Base-by-base conservation (phyloP, 139 green algal species). In the Medakamo hakoo region DNA sequence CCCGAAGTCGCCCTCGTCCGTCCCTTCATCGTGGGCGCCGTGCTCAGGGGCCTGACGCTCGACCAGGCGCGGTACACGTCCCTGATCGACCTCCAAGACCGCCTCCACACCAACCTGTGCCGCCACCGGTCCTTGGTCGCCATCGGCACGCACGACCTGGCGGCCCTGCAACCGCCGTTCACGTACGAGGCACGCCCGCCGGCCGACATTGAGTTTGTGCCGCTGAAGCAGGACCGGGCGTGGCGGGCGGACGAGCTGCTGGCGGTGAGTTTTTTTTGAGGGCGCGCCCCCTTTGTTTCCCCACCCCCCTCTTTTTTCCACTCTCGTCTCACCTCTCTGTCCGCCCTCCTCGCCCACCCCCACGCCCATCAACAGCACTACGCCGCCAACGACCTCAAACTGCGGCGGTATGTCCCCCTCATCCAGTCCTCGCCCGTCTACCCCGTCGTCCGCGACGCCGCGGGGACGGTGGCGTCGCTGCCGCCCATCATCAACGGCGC, bases 61-160 rank as follows among this genome's bases (percentile, higher is more conserved):
- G 84, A 95, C 62, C 28, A 79, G 22, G 68, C 68, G 4, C 74
- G 85, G 27, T 99, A 99, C 80, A 76, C 80, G 63, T 88, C 74
- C 58, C 98, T 99, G 83, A 99, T 99, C 63, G 93, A 99, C 73
- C 78, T 99, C 49, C 84, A 95, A 76, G 93, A 99, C 77, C 96
- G 96, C 73, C 82, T 99, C 72, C 93, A 99, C 73, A 86, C 95
- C 72, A 99, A 98, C 78, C 76, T 99, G 30, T 99, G 92, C 77
- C 78, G 93, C 26, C 85, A 95, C 70, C 81, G 93, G 30, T 88
- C 81, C 2, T 81, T 99, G 20, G 93, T 99, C 4, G 88, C 93
- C 29, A 98, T 99, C 49, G 93, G 93, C 55, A 99, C 93, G 1
- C 93, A 99, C 75, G 93, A 99, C 77, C 77, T 99, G 32, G 75